phyloP scores from a whole-genome alignment of 176 grass and related monocot genomes.

The Hyparrhenia diplandra region DNA sequence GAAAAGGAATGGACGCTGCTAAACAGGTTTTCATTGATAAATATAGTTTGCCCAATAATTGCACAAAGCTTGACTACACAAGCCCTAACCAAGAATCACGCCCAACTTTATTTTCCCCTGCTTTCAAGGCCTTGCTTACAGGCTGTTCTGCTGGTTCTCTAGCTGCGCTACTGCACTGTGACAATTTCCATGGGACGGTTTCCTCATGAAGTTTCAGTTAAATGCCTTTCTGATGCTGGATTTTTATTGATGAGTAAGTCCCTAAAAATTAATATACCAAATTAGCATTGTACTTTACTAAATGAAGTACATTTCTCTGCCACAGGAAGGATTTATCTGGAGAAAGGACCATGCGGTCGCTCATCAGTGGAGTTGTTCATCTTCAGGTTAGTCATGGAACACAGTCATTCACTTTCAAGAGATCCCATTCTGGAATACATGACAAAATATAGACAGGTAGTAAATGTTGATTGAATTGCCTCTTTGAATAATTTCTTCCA shows the following conservation, averaged over 20 bases:
- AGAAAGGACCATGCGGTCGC: constrained; percentile 39
- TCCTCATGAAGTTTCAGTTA: constrained; percentile 32
- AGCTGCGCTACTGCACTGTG: constrained; percentile 65
- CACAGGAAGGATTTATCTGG: constrained; percentile 67
- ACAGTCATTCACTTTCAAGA: not conserved
- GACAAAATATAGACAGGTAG: not conserved
- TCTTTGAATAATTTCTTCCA: not conserved
- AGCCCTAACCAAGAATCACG: not conserved
- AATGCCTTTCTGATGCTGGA: constrained; percentile 82
- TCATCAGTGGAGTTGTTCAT: constrained; percentile 43
- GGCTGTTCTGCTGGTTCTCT: constrained; percentile 85
- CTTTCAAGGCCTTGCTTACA: constrained; percentile 62
- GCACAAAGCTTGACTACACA: not conserved
- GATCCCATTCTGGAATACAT: not conserved
- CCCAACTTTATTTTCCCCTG: not conserved
- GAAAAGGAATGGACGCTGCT: constrained; percentile 54
- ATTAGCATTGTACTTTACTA: not conserved
- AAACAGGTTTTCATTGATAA: constrained; percentile 42
- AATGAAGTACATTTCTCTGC: constrained; percentile 2
- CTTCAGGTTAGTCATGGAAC: constrained; percentile 51
- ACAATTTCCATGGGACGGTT: constrained; percentile 56
- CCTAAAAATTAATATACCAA: not conserved
- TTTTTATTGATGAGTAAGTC: constrained; percentile 76
- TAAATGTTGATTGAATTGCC: not conserved
- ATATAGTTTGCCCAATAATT: not conserved